Evolutionary conservation across 2,329 filamentous ascomycete species (phyloP).

Genomic region (Verticillium longisporum): DNA sequence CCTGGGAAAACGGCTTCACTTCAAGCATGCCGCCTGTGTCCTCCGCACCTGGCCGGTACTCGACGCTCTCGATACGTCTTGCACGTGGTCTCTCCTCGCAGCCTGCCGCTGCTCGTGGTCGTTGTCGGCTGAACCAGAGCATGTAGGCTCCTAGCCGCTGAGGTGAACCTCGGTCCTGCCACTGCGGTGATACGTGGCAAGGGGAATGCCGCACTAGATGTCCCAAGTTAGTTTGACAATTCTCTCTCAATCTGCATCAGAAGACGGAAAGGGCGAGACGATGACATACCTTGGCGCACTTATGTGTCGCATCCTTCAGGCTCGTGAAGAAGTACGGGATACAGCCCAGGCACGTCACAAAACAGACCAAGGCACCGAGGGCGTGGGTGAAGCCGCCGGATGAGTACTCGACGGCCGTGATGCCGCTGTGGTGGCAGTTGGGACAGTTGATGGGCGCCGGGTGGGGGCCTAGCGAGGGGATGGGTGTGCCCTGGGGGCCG

Average conservation of each 20-base stretch:
- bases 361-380: constrained; percentile 14
- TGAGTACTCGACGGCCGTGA: constrained; percentile 12
- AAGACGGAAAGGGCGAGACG: not conserved
- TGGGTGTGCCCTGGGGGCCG: constrained; percentile 5
- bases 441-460: constrained; percentile 14
- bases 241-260: no score
- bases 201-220: constrained; percentile 14
- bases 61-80: no score
- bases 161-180: constrained; percentile 16
- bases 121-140: no score
- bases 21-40: not conserved
- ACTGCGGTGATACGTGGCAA: constrained; percentile 17
- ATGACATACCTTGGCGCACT: constrained; percentile 12
- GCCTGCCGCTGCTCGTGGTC: no score
- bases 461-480: constrained; percentile 11
- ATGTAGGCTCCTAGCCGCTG: not conserved
- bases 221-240: no score
- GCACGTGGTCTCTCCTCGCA: no score
- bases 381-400: constrained; percentile 15
- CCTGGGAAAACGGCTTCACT: not conserved
- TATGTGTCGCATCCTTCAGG: constrained; percentile 15
- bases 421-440: constrained; percentile 13
- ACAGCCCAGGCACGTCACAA: constrained; percentile 14
- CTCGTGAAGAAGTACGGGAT: constrained; percentile 14
- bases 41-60: not conserved